Evolutionary conservation across 2,329 filamentous ascomycete species (phyloP).

Genomic region (Fusarium euwallaceae): DNA sequence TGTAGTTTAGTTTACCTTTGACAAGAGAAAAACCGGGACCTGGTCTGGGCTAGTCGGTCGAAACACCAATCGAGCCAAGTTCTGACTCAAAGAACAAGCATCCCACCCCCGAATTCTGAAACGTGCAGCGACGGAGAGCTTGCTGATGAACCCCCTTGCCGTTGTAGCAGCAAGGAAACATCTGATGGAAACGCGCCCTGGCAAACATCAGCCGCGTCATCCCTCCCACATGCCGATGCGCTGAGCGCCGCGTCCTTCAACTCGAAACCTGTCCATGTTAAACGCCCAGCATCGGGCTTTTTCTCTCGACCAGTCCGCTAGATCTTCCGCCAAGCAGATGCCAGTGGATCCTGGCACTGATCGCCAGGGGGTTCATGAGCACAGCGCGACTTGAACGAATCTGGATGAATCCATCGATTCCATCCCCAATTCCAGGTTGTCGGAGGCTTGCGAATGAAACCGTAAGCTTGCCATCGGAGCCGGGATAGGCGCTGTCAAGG

Average conservation of each 20-base stretch:
- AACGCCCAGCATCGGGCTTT: conserved; percentile 24
- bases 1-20: conserved; percentile 17
- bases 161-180: conserved; percentile 38
- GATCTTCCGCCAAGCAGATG: conserved; percentile 45
- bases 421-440: conserved; percentile 30
- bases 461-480: conserved; percentile 33
- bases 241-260: conserved; percentile 23
- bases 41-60: conserved; percentile 19
- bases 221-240: conserved; percentile 22
- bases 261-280: conserved; percentile 38
- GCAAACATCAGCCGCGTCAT: conserved; percentile 45
- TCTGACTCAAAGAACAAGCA: conserved; percentile 29
- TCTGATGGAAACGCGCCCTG: conserved; percentile 25
- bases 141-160: conserved; percentile 16
- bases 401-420: conserved; percentile 24
- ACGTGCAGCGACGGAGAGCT: conserved; percentile 39
- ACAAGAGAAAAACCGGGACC: conserved; percentile 20
- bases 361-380: conserved; percentile 31
- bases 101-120: conserved; percentile 40
- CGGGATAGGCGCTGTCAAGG: conserved; percentile 31
- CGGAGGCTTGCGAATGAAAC: conserved; percentile 41
- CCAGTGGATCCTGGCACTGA: conserved; percentile 33
- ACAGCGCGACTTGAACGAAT: background rate
- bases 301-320: conserved; percentile 11
- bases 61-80: conserved; percentile 33